Evolutionary conservation across 176 grass and related monocot genomes (phyloP).

Genomic region (Juncus effusus): DNA sequence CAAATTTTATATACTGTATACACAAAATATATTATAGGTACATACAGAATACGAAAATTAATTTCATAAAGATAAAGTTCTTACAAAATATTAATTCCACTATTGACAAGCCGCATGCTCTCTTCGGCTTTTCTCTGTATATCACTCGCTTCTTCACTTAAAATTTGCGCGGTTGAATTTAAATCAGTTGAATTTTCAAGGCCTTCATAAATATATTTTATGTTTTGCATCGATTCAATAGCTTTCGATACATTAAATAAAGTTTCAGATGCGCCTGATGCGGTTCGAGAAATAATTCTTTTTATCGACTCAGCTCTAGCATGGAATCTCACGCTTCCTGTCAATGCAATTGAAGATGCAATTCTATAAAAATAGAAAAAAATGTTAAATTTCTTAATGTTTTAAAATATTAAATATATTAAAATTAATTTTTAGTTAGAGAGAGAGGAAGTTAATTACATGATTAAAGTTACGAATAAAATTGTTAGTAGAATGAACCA

Average conservation of each 20-base stretch:
- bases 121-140: slow-evolving; percentile 58
- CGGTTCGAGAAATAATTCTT: slow-evolving; percentile 46
- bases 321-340: slow-evolving; percentile 48
- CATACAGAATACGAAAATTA: not conserved
- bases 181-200: slow-evolving; percentile 45
- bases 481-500: slow-evolving; percentile 42
- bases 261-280: slow-evolving; percentile 48
- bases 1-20: not conserved
- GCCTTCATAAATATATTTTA: slow-evolving; percentile 35
- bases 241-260: slow-evolving; percentile 70
- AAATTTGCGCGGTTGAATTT: slow-evolving; percentile 50
- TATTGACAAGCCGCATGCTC: slow-evolving; percentile 60
- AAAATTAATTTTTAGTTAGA: not conserved
- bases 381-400: not conserved
- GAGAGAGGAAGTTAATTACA: slow-evolving; percentile 49
- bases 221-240: slow-evolving; percentile 53
- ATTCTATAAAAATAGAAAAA: slow-evolving; percentile 38
- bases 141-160: slow-evolving; percentile 55
- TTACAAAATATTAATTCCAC: slow-evolving; percentile 72
- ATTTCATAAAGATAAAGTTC: slow-evolving; percentile 9
- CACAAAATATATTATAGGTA: not conserved
- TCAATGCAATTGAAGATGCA: slow-evolving; percentile 47
- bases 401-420: not conserved
- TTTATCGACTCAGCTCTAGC: slow-evolving; percentile 58
- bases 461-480: slow-evolving; percentile 48